These are phyloP conservation scores for Beauveria medogensis DNA, from an alignment of 2,329 filamentous ascomycete species.

Conservation along the genomic window DNA sequence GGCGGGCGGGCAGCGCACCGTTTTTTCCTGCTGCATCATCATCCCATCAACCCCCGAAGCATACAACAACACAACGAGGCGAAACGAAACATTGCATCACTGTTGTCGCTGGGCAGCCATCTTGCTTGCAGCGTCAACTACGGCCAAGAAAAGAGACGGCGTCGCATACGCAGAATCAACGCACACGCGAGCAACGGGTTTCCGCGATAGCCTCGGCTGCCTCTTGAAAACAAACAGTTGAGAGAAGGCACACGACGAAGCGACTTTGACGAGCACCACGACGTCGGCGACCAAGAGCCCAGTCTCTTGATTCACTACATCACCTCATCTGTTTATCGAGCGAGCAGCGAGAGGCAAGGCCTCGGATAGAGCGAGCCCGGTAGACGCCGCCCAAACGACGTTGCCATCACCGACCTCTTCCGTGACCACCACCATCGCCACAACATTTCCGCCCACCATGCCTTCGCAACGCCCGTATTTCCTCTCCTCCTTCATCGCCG, in stretches of 20 bases:
- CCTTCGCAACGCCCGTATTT: constrained; percentile 48
- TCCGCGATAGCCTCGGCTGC: too few relatives aligned
- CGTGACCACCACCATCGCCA: neutral
- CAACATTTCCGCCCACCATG: constrained; percentile 25
- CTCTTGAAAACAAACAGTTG: too few relatives aligned
- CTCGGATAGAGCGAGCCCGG: neutral
- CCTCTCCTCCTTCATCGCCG: constrained; percentile 48
- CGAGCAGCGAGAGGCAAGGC: neutral
- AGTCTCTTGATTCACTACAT: neutral
- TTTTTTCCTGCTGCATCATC: neutral
- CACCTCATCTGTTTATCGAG: too few relatives aligned
- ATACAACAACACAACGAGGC: too few relatives aligned
- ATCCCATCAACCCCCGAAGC: neutral
- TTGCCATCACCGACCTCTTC: neutral
- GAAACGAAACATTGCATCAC: too few relatives aligned
- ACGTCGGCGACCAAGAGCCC: neutral
- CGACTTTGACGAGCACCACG: neutral
- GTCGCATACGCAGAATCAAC: too few relatives aligned
- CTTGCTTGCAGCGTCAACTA: too few relatives aligned
- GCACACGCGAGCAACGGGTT: too few relatives aligned
- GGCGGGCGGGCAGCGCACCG: neutral
- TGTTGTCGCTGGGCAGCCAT: too few relatives aligned
- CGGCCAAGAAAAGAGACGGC: too few relatives aligned
- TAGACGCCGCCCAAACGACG: neutral
- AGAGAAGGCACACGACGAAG: neutral